These are phyloP conservation scores for Acanthochlamys bracteata DNA, from an alignment of 106 monocot genomes.

Conservation along the genomic window DNA sequence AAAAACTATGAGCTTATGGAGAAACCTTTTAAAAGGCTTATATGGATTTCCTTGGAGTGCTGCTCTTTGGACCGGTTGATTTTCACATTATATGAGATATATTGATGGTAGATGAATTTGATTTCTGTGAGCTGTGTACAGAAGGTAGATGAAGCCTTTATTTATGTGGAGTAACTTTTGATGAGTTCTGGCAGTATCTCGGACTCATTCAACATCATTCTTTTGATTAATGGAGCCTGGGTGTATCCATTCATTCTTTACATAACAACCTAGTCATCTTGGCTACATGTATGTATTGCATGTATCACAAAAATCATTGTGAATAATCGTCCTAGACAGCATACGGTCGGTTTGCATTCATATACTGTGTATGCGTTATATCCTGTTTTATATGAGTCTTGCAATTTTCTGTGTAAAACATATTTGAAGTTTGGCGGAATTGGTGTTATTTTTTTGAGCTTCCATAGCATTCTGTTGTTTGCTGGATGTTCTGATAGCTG, in stretches of 20 bases:
- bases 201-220: background rate
- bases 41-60: background rate
- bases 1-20: slow-evolving; percentile 45
- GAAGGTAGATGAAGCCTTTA: background rate
- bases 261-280: background rate
- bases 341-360: background rate
- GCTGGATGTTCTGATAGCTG: no score
- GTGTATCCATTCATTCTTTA: background rate
- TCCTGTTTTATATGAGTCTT: background rate
- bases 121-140: background rate
- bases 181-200: background rate
- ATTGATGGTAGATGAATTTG: background rate
- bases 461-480: no score
- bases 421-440: no score
- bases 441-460: no score
- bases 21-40: background rate
- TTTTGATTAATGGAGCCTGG: slow-evolving; percentile 1
- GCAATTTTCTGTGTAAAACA: no score
- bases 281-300: background rate
- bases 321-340: background rate
- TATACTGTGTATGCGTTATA: background rate
- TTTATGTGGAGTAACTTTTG: background rate
- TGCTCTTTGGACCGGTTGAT: no score
- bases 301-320: background rate
- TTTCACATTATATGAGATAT: background rate